Evolutionary conservation across 306 rosid species (phyloP), one percentile per base, ranked within the genome.

Genomic region (Betula pendula): DNA sequence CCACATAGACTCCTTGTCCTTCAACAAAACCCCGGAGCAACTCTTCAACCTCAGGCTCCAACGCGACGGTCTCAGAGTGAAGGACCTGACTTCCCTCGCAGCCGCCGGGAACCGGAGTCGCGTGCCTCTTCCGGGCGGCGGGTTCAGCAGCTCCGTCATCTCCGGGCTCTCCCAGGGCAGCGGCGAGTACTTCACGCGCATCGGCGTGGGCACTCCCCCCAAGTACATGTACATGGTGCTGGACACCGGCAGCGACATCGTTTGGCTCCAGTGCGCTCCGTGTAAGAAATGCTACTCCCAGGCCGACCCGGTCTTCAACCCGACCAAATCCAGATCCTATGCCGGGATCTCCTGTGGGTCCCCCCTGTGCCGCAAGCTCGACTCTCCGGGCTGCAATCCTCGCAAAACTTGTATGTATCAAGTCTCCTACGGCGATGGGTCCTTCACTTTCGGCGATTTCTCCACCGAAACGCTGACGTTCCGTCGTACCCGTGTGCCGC

Each of bases 111-210:
- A 84, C 83, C 2, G 24, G n/a, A 60, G 69, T 42, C 70, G 10
- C 38, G 47, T 73, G 44, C 72, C 63, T 44, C 71, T 8, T 15
- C 55, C 7, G 79, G 91, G 0, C 68, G 80, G 24, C 43, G 87
- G 82, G 8, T 89, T 94, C 83, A 90, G 92, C 72, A 88, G 96
- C 95, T 94, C 98, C 14, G 76, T 94, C 44, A 56, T 88, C 29
- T 94, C 98, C 1, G 98, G 98, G 1, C 91, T 92, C 4, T 75
- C 93, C 0, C 95, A 90, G 72, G 98, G 98, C 0, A 92, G 97
- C 58, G 98, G 98, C 45, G 98, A 94, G 81, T 94, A 94, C 84
- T 94, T 94, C 95, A 94, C 98, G 12, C 93, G 98, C 68, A 66
- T 94, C 3, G 98, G 98, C 1, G 93, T 94, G 0, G 98, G 97